A percentile compares a stretch with the other conserved stretches of the same genome.
Evolutionary conservation across 1,139 yeast species (phyloP).

Genomic region (Yamadazyma membranifaciens): DNA sequence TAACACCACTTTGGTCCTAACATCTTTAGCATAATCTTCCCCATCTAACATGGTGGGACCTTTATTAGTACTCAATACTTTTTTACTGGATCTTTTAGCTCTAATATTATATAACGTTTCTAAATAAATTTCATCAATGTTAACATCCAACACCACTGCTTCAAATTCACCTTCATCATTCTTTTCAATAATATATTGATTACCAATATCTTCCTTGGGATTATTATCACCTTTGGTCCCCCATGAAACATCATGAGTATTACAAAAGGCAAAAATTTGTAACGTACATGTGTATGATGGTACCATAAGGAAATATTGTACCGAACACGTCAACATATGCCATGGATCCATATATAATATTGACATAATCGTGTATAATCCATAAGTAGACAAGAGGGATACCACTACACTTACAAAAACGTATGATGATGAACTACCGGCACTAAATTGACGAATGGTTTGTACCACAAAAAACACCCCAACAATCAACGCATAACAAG

Average conservation of each 20-base stretch:
- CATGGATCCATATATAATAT: constrained; percentile 87
- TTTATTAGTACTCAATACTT: constrained; percentile 49
- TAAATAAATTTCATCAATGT: constrained; percentile 83
- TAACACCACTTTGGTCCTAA: constrained; percentile 91
- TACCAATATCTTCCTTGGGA: constrained; percentile 51
- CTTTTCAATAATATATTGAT: constrained; percentile 47
- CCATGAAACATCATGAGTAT: constrained; percentile 96
- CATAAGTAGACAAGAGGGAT: constrained; percentile 88
- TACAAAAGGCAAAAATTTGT: constrained; percentile 92
- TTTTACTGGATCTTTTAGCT: constrained; percentile 62
- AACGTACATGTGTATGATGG: constrained; percentile 92
- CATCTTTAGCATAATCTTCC: constrained; percentile 91
- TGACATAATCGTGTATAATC: constrained; percentile 78
- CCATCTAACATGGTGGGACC: constrained; percentile 47
- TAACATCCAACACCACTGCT: constrained; percentile 85
- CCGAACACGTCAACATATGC: constrained; percentile 83
- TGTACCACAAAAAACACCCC: constrained; percentile 76
- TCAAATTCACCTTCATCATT: constrained; percentile 69
- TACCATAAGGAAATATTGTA: constrained; percentile 81
- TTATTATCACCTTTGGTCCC: constrained; percentile 93
- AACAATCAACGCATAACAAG: constrained; percentile 75
- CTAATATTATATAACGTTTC: constrained; percentile 73
- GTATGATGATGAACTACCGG: constrained; percentile 48
- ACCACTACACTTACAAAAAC: constrained; percentile 72
- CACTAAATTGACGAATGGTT: constrained; percentile 44